Conservation (phyloP, 2,329 filamentous ascomycete species). For the Tolypocladium tropicale region DNA sequence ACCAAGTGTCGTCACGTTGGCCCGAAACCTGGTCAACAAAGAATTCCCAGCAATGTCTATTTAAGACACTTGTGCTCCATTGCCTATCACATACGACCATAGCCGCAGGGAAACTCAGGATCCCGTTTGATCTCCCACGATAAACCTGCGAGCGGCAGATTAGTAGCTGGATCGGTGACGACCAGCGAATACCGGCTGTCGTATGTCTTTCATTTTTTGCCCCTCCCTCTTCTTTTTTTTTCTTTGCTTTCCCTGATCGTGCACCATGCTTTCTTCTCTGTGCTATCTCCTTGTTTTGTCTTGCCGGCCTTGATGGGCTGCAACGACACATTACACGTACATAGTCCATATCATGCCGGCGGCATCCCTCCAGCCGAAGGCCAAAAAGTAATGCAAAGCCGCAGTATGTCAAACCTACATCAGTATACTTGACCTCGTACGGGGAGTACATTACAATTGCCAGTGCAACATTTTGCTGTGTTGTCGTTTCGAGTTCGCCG, state of each 20-base stretch:
- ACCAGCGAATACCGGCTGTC: conserved; percentile 9
- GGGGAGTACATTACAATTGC: too few relatives aligned
- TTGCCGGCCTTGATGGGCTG: neutral
- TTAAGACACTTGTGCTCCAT: neutral
- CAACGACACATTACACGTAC: too few relatives aligned
- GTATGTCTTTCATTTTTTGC: conserved; percentile 4
- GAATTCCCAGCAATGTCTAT: neutral
- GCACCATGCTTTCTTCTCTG: neutral
- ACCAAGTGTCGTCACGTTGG: too few relatives aligned
- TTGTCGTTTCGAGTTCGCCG: too few relatives aligned
- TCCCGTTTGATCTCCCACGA: conserved; percentile 7
- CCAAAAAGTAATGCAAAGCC: too few relatives aligned
- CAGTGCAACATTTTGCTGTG: too few relatives aligned
- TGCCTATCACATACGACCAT: conserved; percentile 7
- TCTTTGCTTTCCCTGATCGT: neutral
- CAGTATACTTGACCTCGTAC: too few relatives aligned
- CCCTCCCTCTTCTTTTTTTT: neutral
- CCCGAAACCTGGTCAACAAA: too few relatives aligned
- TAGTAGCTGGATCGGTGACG: conserved; percentile 7
- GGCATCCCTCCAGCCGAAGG: too few relatives aligned
- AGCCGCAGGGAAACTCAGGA: conserved; percentile 5
- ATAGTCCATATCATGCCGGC: too few relatives aligned
- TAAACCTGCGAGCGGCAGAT: conserved; percentile 8
- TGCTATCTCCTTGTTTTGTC: neutral
- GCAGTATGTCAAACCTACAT: too few relatives aligned